A percentile compares a stretch with the other conserved stretches of the same genome.
phyloP scores from a whole-genome alignment of 345 rosid species.

The Sonneratia caseolaris region DNA sequence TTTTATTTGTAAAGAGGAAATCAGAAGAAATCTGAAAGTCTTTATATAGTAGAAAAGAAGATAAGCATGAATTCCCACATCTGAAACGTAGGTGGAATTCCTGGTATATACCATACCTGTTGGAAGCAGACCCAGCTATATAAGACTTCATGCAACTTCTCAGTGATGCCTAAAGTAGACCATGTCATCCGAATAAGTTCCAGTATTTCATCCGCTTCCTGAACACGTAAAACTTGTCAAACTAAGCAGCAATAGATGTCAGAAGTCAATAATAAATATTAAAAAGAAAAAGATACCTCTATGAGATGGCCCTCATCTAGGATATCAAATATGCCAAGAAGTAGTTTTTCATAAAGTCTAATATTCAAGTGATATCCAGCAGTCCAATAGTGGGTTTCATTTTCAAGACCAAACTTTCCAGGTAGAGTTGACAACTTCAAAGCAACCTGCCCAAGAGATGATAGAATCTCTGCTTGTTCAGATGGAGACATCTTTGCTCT shows the following conservation, averaged over 20 bases:
- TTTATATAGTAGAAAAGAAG: background rate
- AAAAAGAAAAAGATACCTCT: slow-evolving; percentile 43
- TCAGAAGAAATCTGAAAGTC: background rate
- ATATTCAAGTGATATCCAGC: slow-evolving; percentile 69
- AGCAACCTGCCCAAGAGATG: slow-evolving; percentile 57
- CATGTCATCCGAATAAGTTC: slow-evolving; percentile 57
- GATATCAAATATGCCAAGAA: slow-evolving; percentile 63
- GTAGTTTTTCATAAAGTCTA: slow-evolving; percentile 70
- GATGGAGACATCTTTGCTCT: slow-evolving; percentile 61
- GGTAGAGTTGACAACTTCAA: slow-evolving; percentile 50
- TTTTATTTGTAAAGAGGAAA: background rate
- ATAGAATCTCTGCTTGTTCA: slow-evolving; percentile 62
- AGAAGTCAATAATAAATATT: background rate
- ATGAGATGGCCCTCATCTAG: slow-evolving; percentile 92
- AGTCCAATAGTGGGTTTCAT: slow-evolving; percentile 77
- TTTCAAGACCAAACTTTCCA: slow-evolving; percentile 49
- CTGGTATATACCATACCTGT: slow-evolving; percentile 43
- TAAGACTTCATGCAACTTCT: slow-evolving; percentile 59
- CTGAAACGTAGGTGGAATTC: background rate
- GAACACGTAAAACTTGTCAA: slow-evolving; percentile 16
- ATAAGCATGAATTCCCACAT: background rate
- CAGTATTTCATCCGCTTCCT: slow-evolving; percentile 68
- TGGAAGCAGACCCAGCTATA: slow-evolving; percentile 78
- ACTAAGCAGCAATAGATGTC: slow-evolving; percentile 1
- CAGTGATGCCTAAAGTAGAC: slow-evolving; percentile 88